Evolutionary conservation across 2,329 filamentous ascomycete species (phyloP).

Genomic region (Pyrenochaeta sp.): DNA sequence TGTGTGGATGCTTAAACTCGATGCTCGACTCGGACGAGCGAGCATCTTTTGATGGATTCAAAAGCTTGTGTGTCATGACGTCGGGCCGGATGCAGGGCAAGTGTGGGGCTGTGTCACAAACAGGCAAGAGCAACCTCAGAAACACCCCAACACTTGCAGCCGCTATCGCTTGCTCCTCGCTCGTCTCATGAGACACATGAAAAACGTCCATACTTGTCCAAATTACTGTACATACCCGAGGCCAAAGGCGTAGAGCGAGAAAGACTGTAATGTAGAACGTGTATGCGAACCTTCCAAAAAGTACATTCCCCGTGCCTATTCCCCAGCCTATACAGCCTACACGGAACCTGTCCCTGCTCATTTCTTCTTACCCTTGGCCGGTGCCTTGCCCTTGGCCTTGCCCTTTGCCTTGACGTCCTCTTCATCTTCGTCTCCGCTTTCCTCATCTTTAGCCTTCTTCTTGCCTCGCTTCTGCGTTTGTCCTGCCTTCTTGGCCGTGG

Average conservation of each 20-base stretch:
- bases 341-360: not conserved
- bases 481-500: slow-evolving; percentile 53
- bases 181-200: not conserved
- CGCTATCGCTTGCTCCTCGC: no score
- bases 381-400: slow-evolving; percentile 57
- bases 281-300: not conserved
- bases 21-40: not conserved
- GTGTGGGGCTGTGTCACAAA: not conserved
- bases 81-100: not conserved
- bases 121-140: not conserved
- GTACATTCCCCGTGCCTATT: not conserved
- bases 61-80: not conserved
- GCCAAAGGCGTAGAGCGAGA: not conserved
- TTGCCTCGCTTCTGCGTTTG: slow-evolving; percentile 57
- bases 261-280: not conserved
- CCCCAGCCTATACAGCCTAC: not conserved
- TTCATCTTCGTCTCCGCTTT: slow-evolving; percentile 47
- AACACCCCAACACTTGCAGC: not conserved
- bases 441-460: slow-evolving; percentile 47
- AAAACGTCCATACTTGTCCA: no score
- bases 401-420: slow-evolving; percentile 62
- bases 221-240: not conserved
- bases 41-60: not conserved
- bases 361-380: slow-evolving; percentile 6
- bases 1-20: not conserved